These are phyloP conservation scores for Isoetes engelmannii DNA, from an alignment of 83 land plant species.

Conservation along the genomic window DNA sequence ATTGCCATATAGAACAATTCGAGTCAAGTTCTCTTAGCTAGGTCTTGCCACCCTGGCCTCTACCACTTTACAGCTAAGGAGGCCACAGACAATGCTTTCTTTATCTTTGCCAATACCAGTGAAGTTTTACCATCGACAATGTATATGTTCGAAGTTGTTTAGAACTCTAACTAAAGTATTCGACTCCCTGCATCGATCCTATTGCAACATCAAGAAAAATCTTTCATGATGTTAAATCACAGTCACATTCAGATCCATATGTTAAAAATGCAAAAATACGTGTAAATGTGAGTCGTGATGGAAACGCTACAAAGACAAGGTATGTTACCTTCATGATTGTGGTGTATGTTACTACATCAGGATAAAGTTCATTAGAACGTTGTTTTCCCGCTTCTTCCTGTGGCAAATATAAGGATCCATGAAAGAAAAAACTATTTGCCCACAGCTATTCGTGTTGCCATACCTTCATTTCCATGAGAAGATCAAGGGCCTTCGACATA, in stretches of 20 bases:
- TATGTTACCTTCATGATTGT: conserved; percentile 61
- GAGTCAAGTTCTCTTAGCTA: too few relatives aligned
- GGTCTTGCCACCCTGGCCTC: too few relatives aligned
- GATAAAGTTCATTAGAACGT: conserved; percentile 27
- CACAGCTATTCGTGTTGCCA: background rate
- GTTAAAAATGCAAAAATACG: background rate
- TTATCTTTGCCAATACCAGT: too few relatives aligned
- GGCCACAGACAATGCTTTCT: too few relatives aligned
- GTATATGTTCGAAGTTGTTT: too few relatives aligned
- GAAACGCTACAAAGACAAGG: background rate
- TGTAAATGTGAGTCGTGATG: background rate
- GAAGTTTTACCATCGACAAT: too few relatives aligned
- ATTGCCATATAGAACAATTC: too few relatives aligned
- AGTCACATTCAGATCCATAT: background rate
- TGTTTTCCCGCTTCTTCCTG: conserved; percentile 54
- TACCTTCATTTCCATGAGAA: conserved; percentile 67
- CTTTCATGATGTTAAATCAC: background rate
- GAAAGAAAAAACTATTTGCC: background rate
- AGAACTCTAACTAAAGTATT: background rate
- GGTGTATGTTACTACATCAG: conserved; percentile 67
- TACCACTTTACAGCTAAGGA: too few relatives aligned
- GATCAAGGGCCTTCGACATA: conserved; percentile 38
- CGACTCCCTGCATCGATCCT: background rate
- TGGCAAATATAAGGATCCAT: conserved; percentile 4
- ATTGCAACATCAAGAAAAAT: background rate